Conservation (phyloP, 805 yeast genomes). For the Wickerhamomyces ciferrii region DNA sequence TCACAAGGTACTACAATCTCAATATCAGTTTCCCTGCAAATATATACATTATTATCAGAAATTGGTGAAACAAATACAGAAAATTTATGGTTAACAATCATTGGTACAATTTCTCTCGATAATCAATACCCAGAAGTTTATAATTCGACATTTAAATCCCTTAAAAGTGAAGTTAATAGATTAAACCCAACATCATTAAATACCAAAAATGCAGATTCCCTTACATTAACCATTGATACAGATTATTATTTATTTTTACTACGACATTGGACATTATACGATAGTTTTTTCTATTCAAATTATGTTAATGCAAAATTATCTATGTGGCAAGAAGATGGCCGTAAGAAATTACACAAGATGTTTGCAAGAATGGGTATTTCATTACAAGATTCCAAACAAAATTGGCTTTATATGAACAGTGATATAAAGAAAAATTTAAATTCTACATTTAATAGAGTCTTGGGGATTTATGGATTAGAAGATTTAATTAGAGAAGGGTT, state of each 20-base stretch:
- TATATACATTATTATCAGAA: constrained; percentile 73
- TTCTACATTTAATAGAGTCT: constrained; percentile 59
- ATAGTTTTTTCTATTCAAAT: constrained; percentile 85
- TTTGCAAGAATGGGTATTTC: constrained; percentile 97
- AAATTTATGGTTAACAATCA: constrained; percentile 79
- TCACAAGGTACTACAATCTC: constrained; percentile 75
- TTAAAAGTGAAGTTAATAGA: constrained; percentile 80
- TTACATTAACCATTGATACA: constrained; percentile 59
- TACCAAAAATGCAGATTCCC: constrained; percentile 32
- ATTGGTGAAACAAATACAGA: constrained; percentile 74
- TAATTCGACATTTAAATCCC: constrained; percentile 62
- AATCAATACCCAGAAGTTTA: constrained; percentile 70
- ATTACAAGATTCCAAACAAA: constrained; percentile 80
- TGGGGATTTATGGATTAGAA: constrained; percentile 74
- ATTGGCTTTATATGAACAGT: constrained; percentile 88
- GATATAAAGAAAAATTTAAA: constrained; percentile 70
- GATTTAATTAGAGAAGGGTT: constrained; percentile 85
- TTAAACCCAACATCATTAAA: constrained; percentile 38
- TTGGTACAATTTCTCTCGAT: constrained; percentile 84
- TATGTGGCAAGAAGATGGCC: constrained; percentile 90
- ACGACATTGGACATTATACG: constrained; percentile 91
- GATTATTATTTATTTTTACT: constrained; percentile 84
- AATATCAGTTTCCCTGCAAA: constrained; percentile 71
- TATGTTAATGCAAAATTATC: constrained; percentile 83
- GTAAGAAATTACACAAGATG: constrained; percentile 78